Conservation (phyloP, 176 grass and related monocot genomes). For the Guadua angustifolia region DNA sequence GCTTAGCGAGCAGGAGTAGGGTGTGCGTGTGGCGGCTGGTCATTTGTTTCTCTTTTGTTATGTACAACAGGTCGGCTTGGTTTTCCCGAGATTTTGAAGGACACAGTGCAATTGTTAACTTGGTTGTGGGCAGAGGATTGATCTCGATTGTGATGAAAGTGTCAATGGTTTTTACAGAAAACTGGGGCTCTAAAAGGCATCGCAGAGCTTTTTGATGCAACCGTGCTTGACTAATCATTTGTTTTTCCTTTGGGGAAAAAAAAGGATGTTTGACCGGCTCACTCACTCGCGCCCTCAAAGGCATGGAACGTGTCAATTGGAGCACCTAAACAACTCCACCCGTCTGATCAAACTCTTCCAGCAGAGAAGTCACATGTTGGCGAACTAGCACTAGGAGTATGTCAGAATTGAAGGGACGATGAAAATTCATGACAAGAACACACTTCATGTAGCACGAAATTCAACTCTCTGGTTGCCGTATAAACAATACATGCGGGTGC, state of each 20-base stretch:
- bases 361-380: not conserved
- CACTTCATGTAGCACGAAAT: too few relatives aligned
- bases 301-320: conserved; percentile 3
- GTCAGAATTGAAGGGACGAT: too few relatives aligned
- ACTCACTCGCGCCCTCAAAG: not conserved
- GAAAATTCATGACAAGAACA: not conserved
- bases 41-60: not conserved
- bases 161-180: not conserved
- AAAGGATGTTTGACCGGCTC: conserved; percentile 5
- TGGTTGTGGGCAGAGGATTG: conserved; percentile 37
- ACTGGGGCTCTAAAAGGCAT: conserved; percentile 36
- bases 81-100: not conserved
- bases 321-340: not conserved
- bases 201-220: conserved; percentile 40
- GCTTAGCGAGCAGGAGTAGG: not conserved
- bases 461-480: too few relatives aligned
- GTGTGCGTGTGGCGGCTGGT: conserved; percentile 42
- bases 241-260: not conserved
- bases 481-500: too few relatives aligned
- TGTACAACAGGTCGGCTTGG: not conserved
- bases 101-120: not conserved
- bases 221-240: conserved; percentile 33
- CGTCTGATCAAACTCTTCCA: not conserved
- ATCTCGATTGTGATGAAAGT: conserved; percentile 1
- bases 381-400: not conserved